These are phyloP conservation scores for Apiospora aurea DNA, from an alignment of 2,329 filamentous ascomycete genomes.

Conservation along the genomic window DNA sequence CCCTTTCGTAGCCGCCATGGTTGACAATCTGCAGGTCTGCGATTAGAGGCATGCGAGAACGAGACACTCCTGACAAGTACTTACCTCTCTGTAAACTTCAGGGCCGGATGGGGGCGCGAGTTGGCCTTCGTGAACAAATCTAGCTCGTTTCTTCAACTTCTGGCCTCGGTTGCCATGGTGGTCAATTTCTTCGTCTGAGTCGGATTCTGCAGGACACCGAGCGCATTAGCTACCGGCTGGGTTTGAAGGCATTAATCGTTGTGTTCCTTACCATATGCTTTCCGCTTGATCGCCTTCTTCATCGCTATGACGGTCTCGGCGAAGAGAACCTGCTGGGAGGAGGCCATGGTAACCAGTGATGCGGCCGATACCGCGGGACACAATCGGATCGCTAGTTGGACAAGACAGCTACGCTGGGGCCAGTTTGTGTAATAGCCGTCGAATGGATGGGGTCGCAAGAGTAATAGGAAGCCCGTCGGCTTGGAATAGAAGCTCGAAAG, in stretches of 20 bases:
- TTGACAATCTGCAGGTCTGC: conserved; percentile 64
- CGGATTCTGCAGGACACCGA: conserved; percentile 65
- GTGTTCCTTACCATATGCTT: conserved; percentile 61
- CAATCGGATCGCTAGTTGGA: conserved; percentile 12
- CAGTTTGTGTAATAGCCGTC: conserved; percentile 13
- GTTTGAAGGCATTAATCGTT: conserved; percentile 36
- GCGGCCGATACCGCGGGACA: conserved; percentile 20
- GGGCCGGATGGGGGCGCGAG: conserved; percentile 71
- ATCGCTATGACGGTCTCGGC: conserved; percentile 72
- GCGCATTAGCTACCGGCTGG: conserved; percentile 27
- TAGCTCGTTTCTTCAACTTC: conserved; percentile 78
- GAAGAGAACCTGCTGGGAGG: conserved; percentile 67
- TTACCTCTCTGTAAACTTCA: conserved; percentile 74
- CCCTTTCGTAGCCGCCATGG: conserved; percentile 75
- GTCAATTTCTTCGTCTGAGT: conserved; percentile 77
- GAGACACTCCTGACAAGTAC: conserved; percentile 34
- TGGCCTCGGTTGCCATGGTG: conserved; percentile 77
- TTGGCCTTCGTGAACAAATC: conserved; percentile 74
- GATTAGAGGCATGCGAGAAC: conserved; percentile 19
- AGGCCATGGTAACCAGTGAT: conserved; percentile 50
- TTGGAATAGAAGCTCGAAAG: background rate
- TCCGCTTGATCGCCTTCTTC: conserved; percentile 72
- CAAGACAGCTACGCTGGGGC: conserved; percentile 19
- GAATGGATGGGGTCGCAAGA: background rate
- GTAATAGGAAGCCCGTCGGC: background rate